Evolutionary conservation across 2,329 filamentous ascomycete species (phyloP).

Genomic region (Thermomyces lanuginosus): DNA sequence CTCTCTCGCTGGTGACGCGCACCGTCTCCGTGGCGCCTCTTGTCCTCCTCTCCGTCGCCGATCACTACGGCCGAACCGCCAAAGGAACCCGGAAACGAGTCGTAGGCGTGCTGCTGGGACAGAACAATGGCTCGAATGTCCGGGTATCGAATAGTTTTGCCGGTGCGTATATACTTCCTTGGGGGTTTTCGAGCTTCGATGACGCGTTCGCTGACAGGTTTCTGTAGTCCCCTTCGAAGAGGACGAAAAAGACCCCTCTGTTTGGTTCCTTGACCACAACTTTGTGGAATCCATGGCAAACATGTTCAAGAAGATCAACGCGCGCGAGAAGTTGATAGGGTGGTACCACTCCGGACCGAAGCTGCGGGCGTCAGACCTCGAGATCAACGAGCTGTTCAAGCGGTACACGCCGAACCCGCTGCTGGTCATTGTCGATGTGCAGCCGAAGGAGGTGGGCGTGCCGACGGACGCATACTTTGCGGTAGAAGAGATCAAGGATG

Average conservation of each 20-base stretch:
- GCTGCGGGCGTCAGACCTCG: conserved; percentile 84
- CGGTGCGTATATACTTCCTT: conserved; percentile 39
- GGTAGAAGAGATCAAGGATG: conserved; percentile 98
- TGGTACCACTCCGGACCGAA: conserved; percentile 99
- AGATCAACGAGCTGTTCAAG: conserved; percentile 99
- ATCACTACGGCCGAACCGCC: conserved; percentile 90
- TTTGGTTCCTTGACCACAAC: conserved; percentile 99
- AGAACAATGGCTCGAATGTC: conserved; percentile 92
- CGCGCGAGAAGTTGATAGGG: conserved; percentile 93
- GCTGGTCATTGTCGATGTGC: conserved; percentile 94
- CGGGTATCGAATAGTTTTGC: conserved; percentile 98
- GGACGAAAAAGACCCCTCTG: conserved; percentile 93
- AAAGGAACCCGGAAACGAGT: conserved; percentile 81
- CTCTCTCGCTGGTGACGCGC: conserved; percentile 80
- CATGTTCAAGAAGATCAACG: conserved; percentile 99
- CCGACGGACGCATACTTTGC: conserved; percentile 98
- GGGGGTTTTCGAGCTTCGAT: conserved; percentile 3
- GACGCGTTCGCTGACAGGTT: conserved; percentile 12
- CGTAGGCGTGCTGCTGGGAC: conserved; percentile 82
- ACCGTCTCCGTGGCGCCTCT: conserved; percentile 95
- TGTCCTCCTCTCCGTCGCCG: conserved; percentile 91
- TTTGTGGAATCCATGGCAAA: conserved; percentile 99
- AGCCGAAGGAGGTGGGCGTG: conserved; percentile 93
- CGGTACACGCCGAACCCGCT: conserved; percentile 93
- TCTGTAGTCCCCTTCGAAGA: conserved; percentile 83